phyloP scores from a whole-genome alignment of 2,329 filamentous ascomycete genomes.

The Botrytis sinoallii region DNA sequence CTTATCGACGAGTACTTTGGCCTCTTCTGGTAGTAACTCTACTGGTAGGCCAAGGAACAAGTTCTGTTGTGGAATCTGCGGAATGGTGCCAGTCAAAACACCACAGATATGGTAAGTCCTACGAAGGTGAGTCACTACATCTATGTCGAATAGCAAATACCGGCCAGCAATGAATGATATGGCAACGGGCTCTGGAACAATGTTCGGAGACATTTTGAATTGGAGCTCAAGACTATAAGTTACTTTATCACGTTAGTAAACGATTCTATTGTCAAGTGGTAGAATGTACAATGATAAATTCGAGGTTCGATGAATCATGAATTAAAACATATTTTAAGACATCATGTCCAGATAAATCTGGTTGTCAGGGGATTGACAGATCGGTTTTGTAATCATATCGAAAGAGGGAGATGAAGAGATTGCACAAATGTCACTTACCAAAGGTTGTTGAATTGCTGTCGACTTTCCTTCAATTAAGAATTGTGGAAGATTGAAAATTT shows the following conservation, averaged over 20 bases:
- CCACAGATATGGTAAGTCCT: slow-evolving; percentile 80
- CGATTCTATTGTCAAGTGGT: neutral
- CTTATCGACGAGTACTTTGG: slow-evolving; percentile 72
- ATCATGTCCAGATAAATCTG: slow-evolving; percentile 42
- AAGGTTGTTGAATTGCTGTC: neutral
- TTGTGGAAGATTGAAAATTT: neutral
- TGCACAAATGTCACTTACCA: slow-evolving; percentile 5
- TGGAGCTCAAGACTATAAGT: neutral
- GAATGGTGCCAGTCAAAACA: slow-evolving; percentile 80
- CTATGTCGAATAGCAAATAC: slow-evolving; percentile 86
- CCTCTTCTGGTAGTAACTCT: slow-evolving; percentile 89
- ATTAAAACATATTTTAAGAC: slow-evolving; percentile 51
- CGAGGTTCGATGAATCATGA: slow-evolving; percentile 43
- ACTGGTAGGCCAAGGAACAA: slow-evolving; percentile 86
- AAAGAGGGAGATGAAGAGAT: slow-evolving; percentile 4
- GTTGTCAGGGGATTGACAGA: slow-evolving; percentile 83
- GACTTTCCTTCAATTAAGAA: neutral
- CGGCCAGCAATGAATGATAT: slow-evolving; percentile 78
- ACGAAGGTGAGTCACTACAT: slow-evolving; percentile 74
- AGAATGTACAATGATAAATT: slow-evolving; percentile 11
- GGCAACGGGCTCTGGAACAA: slow-evolving; percentile 57
- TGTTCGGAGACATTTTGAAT: slow-evolving; percentile 18
- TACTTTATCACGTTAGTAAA: slow-evolving; percentile 5
- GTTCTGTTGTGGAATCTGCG: slow-evolving; percentile 92
- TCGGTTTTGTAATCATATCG: slow-evolving; percentile 64